Percentiles rank a stretch among this genome's conserved stretches.
phyloP scores from a whole-genome alignment of 805 yeast genomes.

The Nakazawaea wickerhamii region DNA sequence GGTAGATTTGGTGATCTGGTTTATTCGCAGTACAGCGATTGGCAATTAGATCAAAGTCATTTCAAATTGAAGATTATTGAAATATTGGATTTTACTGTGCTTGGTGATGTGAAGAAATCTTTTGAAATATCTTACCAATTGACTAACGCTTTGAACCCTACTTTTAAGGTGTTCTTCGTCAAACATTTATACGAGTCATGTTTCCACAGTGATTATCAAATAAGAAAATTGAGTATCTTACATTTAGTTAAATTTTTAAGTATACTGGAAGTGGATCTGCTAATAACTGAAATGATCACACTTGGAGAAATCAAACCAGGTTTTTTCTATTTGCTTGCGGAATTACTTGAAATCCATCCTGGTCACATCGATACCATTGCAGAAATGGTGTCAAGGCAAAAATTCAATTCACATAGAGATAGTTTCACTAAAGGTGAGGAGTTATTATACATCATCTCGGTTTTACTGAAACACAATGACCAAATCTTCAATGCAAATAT shows the following conservation, averaged over 20 bases:
- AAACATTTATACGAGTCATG: constrained; percentile 28
- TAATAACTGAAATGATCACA: neutral
- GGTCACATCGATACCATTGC: neutral
- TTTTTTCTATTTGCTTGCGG: constrained; percentile 20
- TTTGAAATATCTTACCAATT: constrained; percentile 23
- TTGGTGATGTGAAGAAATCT: constrained; percentile 39
- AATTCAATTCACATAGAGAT: constrained; percentile 31
- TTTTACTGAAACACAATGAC: constrained; percentile 8
- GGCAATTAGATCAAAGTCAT: constrained; percentile 22
- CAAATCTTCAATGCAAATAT: constrained; percentile 14
- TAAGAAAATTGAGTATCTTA: constrained; percentile 36
- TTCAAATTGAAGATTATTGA: constrained; percentile 52
- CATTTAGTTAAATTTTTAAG: constrained; percentile 26
- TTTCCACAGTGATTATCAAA: constrained; percentile 33
- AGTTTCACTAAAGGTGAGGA: constrained; percentile 33
- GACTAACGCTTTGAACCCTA: constrained; percentile 12
- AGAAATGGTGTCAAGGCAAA: constrained; percentile 6
- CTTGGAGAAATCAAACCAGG: constrained; percentile 10
- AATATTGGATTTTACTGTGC: constrained; percentile 43
- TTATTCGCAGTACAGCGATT: constrained; percentile 21
- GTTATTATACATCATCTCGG: constrained; percentile 20
- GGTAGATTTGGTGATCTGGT: constrained; percentile 61
- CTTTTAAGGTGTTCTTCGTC: constrained; percentile 23
- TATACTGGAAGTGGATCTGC: neutral
- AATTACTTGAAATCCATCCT: constrained; percentile 13